Base-by-base conservation (phyloP, 805 yeast species). In the Wickerhamiella siamensis region DNA sequence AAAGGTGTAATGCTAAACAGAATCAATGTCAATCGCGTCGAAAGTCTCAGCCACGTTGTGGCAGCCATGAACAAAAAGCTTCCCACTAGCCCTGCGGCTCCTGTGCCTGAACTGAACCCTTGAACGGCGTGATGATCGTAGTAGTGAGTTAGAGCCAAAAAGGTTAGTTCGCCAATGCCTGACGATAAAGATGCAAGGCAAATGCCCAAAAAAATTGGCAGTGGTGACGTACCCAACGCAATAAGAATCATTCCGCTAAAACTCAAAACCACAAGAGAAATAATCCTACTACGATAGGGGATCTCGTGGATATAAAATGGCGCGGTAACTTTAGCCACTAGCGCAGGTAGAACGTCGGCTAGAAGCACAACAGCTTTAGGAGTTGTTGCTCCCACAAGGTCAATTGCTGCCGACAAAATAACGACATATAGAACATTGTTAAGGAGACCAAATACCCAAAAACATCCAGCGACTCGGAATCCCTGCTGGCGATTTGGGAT, bases 81-180 rank as follows among this genome's bases (percentile, higher is more conserved):
- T 0, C 97, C 98, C 16, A 74, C 70, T 4, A 88, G 58, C 0
- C 98, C 98, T 1, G 98, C 97, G 16, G 84, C 94, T 3, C 98
- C 97, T 0, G 97, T 88, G 1, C 98, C 98, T 5, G 86, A 73
- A 17, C 94, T 81, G 75, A 93, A 88, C 0, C 94, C 96, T 39
- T 78, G 75, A 36, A 88, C 64, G 3, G 93, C 66, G n/a, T 56
- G 50, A 15, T 67, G 66, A 16, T 66, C 69, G 57, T 75, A 84
- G 51, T 66, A 79, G 55, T 87, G 95, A 1, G 95, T 83, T 58
- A 88, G 62, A 57, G 83, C 94, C 34, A 88, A 61, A 50, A 88
- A 88, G 0, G 95, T 83, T 4, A 82, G 65, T 56, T 88, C 98
- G 0, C 98, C 98, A 19, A 87, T 61, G 0, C 97, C 97, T 0